Percentiles rank a stretch among this genome's conserved stretches.
These are phyloP conservation scores for Cryptosporidium xiaoi DNA, from an alignment of 169 alveolate genomes.

Conservation along the genomic window DNA sequence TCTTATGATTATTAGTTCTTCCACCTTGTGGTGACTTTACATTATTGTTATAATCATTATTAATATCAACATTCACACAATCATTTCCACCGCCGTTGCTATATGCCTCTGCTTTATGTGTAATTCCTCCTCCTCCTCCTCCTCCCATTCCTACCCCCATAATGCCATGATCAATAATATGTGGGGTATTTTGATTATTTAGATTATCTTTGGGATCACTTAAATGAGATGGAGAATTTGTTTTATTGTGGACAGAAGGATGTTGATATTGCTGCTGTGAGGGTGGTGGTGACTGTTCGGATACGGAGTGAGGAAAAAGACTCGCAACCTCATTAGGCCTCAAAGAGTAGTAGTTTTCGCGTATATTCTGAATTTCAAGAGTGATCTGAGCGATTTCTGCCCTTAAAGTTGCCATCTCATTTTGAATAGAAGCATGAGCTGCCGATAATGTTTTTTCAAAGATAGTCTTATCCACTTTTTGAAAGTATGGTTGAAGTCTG, in stretches of 20 bases:
- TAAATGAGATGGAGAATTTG: neutral
- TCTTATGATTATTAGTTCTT: conserved; percentile 16
- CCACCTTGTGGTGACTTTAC: conserved; percentile 1
- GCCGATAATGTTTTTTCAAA: conserved; percentile 62
- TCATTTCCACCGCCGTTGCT: neutral
- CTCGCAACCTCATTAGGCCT: conserved; percentile 55
- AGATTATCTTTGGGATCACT: too few relatives aligned
- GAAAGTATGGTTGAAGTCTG: conserved; percentile 73
- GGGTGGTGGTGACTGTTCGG: conserved; percentile 16
- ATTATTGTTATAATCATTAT: too few relatives aligned
- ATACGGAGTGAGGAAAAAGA: conserved; percentile 35
- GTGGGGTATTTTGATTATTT: too few relatives aligned
- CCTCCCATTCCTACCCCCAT: neutral
- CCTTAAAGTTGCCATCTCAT: conserved; percentile 63
- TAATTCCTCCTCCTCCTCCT: neutral
- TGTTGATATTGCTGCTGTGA: neutral
- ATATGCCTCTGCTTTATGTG: conserved; percentile 14
- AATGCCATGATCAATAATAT: too few relatives aligned
- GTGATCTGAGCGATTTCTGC: conserved; percentile 68
- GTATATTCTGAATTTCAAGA: conserved; percentile 44
- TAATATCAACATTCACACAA: too few relatives aligned
- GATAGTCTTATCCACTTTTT: conserved; percentile 27
- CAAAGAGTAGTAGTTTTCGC: conserved; percentile 54
- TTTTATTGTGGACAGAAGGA: neutral
- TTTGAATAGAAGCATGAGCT: conserved; percentile 68